phyloP scores from a whole-genome alignment of 2,329 filamentous ascomycete genomes.

The Neopestalotiopsis sp. region DNA sequence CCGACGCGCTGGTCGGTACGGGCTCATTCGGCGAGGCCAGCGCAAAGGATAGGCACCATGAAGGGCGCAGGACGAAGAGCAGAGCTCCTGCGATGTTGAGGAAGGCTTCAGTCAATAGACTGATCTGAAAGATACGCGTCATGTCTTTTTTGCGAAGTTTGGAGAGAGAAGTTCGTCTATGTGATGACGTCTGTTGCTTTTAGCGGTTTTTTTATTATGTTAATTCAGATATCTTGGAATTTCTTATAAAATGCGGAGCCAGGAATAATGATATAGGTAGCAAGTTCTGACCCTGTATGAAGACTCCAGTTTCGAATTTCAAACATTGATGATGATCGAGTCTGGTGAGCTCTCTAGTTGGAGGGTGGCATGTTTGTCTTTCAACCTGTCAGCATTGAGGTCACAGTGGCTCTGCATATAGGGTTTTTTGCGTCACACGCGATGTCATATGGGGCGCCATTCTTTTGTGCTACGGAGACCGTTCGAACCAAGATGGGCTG shows the following conservation, averaged over 20 bases:
- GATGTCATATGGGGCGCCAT: background rate
- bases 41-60: conserved; percentile 28
- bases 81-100: conserved; percentile 27
- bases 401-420: background rate
- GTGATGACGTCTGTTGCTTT: background rate
- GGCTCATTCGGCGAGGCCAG: conserved; percentile 11
- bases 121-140: conserved; percentile 26
- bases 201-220: no score
- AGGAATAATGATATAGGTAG: no score
- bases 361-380: background rate
- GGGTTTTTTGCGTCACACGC: background rate
- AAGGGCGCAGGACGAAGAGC: conserved; percentile 26
- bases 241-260: no score
- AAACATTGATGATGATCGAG: background rate
- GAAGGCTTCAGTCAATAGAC: conserved; percentile 26
- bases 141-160: conserved; percentile 16
- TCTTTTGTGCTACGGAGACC: no score
- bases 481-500: no score
- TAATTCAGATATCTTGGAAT: no score
- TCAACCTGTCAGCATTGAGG: background rate
- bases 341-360: background rate
- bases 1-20: conserved; percentile 25
- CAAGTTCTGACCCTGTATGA: background rate
- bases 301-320: background rate
- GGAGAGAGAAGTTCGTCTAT: background rate